A percentile compares a stretch with the other conserved stretches of the same genome.
Evolutionary conservation across 495 filamentous ascomycete species (phyloP).

Genomic region (Penicillium silybi): DNA sequence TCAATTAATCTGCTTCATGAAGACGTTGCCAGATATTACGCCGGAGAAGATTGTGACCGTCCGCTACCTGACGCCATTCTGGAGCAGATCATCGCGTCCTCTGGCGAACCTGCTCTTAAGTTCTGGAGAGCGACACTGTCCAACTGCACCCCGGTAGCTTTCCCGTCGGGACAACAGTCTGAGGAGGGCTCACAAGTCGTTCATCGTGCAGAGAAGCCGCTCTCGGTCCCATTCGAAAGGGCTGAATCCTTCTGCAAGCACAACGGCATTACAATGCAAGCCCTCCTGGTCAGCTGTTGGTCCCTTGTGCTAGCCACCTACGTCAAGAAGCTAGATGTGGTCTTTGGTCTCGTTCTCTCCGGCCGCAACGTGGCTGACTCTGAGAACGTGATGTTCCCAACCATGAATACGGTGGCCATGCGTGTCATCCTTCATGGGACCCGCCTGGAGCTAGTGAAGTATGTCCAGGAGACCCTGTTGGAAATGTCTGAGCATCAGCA

Average conservation of each 20-base stretch:
- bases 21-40: constrained; percentile 43
- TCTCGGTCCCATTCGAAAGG: constrained; percentile 32
- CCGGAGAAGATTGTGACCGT: constrained; percentile 19
- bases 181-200: constrained; percentile 25
- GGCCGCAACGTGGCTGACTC: constrained; percentile 58
- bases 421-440: constrained; percentile 36
- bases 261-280: constrained; percentile 69
- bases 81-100: constrained; percentile 23
- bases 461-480: constrained; percentile 58
- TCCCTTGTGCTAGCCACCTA: constrained; percentile 60
- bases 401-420: constrained; percentile 85
- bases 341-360: constrained; percentile 74
- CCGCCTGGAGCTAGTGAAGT: constrained; percentile 37
- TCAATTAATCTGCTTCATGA: constrained; percentile 67
- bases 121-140: constrained; percentile 41
- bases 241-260: constrained; percentile 44
- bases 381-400: constrained; percentile 71
- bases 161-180: constrained; percentile 12
- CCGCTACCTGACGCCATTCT: constrained; percentile 27
- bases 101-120: constrained; percentile 16
- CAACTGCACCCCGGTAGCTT: constrained; percentile 20
- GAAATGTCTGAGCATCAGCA: constrained; percentile 55
- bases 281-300: constrained; percentile 66
- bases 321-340: constrained; percentile 60
- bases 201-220: constrained; percentile 25